Conservation (phyloP, 2,329 filamentous ascomycete species). For the Incumbomyces lentus region DNA sequence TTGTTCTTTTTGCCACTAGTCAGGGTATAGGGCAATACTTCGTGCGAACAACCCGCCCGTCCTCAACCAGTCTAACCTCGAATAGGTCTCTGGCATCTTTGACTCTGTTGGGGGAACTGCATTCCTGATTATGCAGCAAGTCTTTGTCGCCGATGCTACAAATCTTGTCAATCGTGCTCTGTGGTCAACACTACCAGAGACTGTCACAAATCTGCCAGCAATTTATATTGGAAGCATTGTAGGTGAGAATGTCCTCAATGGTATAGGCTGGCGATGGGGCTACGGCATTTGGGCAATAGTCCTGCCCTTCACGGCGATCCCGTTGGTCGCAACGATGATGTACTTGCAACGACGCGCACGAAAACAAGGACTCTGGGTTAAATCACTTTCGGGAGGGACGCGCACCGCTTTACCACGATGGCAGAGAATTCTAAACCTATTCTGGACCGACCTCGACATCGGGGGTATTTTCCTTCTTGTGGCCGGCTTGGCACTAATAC, state of each 20-base stretch:
- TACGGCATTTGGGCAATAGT: slow-evolving; percentile 54
- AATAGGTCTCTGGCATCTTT: slow-evolving; percentile 47
- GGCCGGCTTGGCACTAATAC: slow-evolving; percentile 40
- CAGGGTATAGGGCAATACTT: slow-evolving; percentile 39
- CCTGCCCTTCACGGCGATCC: slow-evolving; percentile 44
- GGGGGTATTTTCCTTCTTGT: slow-evolving; percentile 43
- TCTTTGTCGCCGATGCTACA: slow-evolving; percentile 53
- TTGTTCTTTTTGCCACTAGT: slow-evolving; percentile 44
- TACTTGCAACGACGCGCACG: slow-evolving; percentile 44
- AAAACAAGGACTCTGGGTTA: slow-evolving; percentile 29
- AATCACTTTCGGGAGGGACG: no score
- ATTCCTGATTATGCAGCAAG: slow-evolving; percentile 51
- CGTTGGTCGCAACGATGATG: slow-evolving; percentile 42
- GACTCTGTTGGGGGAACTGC: slow-evolving; percentile 56
- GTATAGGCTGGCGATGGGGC: slow-evolving; percentile 51
- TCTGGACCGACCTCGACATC: slow-evolving; percentile 44
- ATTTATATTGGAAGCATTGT: slow-evolving; percentile 52
- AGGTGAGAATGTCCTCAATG: slow-evolving; percentile 34
- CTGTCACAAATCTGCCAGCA: slow-evolving; percentile 50
- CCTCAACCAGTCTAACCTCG: slow-evolving; percentile 34
- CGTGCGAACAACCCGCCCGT: slow-evolving; percentile 31
- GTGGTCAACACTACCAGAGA: slow-evolving; percentile 51
- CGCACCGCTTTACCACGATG: slow-evolving; percentile 11
- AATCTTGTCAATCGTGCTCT: slow-evolving; percentile 52
- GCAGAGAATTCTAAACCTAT: slow-evolving; percentile 30